A percentile compares a stretch with the other conserved stretches of the same genome.
Evolutionary conservation across 352 stramenopile species (phyloP).

Genomic region (Pelagophyceae sp.): DNA sequence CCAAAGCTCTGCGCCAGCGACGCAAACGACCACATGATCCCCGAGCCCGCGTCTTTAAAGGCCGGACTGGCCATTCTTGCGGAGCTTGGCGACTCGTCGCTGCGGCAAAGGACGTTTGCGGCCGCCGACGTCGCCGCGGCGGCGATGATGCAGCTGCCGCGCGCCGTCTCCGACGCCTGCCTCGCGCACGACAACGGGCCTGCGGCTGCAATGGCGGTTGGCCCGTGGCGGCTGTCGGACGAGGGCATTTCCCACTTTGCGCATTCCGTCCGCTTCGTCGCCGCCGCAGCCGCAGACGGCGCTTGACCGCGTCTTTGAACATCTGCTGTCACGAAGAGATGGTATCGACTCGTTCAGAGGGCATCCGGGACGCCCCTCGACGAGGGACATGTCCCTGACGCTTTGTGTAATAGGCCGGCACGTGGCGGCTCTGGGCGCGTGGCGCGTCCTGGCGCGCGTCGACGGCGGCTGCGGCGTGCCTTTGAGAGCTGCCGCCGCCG

Average conservation of each 20-base stretch:
- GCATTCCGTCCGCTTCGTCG: not conserved
- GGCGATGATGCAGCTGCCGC: no score
- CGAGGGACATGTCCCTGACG: no score
- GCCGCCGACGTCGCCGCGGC: not conserved
- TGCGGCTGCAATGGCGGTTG: no score
- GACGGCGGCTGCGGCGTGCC: slow-evolving; percentile 12
- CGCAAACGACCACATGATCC: slow-evolving; percentile 16
- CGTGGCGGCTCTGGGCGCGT: not conserved
- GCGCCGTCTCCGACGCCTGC: no score
- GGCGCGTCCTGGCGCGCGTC: not conserved
- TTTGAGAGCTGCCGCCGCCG: not conserved
- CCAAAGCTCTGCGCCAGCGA: slow-evolving; percentile 7
- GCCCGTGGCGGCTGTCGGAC: not conserved
- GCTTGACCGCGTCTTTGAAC: no score
- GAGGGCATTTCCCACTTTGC: not conserved
- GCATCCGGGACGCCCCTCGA: no score
- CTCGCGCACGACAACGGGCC: no score
- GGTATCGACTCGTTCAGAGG: no score
- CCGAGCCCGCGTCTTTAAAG: slow-evolving; percentile 6
- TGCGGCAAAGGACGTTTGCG: not conserved
- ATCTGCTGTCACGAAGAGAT: no score
- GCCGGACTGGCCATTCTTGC: not conserved
- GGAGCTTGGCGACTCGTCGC: not conserved
- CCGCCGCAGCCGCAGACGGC: not conserved
- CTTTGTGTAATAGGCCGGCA: no score